These are phyloP conservation scores for Penicillium sp. DNA, from an alignment of 2,329 filamentous ascomycete species.

Conservation along the genomic window DNA sequence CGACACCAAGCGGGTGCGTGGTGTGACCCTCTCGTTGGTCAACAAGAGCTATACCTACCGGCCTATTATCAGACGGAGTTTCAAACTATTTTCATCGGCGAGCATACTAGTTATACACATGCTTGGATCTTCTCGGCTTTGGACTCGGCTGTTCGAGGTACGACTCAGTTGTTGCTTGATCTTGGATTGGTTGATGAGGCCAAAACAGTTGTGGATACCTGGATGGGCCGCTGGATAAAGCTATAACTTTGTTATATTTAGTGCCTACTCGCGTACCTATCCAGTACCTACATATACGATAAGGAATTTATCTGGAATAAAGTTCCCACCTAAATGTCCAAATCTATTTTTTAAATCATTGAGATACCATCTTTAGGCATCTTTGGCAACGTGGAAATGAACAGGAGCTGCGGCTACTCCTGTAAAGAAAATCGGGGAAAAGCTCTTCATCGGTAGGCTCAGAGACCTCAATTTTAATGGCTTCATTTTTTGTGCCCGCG, in stretches of 20 bases:
- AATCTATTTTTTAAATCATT: too few relatives aligned
- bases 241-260: conserved; percentile 6
- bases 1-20: conserved; percentile 64
- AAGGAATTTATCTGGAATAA: too few relatives aligned
- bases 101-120: conserved; percentile 71
- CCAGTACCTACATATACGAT: too few relatives aligned
- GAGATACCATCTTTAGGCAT: too few relatives aligned
- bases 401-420: too few relatives aligned
- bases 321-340: too few relatives aligned
- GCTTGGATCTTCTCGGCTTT: conserved; percentile 59
- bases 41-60: conserved; percentile 70
- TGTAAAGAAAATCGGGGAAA: too few relatives aligned
- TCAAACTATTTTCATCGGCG: conserved; percentile 68
- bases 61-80: conserved; percentile 72
- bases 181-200: conserved; percentile 70
- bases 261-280: too few relatives aligned
- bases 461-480: too few relatives aligned
- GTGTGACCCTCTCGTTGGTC: conserved; percentile 61
- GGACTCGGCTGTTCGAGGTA: conserved; percentile 66
- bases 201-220: conserved; percentile 62
- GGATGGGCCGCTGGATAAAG: conserved; percentile 69
- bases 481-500: too few relatives aligned
- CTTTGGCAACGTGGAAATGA: too few relatives aligned
- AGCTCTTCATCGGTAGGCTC: too few relatives aligned
- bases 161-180: conserved; percentile 62